phyloP scores from a whole-genome alignment of 805 yeast genomes.

The Lachancea dasiensis region DNA sequence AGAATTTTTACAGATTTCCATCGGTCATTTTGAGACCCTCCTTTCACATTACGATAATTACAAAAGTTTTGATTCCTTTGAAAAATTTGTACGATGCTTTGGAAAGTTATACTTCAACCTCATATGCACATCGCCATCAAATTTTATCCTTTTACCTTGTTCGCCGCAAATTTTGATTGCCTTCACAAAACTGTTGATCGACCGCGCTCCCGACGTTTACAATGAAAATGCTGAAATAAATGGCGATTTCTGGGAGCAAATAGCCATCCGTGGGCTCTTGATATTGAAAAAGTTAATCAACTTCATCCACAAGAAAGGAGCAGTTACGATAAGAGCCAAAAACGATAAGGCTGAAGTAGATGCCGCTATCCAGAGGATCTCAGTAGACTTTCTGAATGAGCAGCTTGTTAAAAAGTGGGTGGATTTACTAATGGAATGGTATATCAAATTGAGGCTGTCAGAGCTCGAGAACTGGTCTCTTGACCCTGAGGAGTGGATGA shows the following conservation, averaged over 20 bases:
- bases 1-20: slow-evolving; percentile 53
- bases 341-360: slow-evolving; percentile 60
- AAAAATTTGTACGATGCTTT: slow-evolving; percentile 65
- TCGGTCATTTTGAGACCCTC: slow-evolving; percentile 55
- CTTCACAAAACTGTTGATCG: slow-evolving; percentile 53
- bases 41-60: slow-evolving; percentile 48
- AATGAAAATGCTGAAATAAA: slow-evolving; percentile 44
- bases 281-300: slow-evolving; percentile 60
- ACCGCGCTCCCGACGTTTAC: slow-evolving; percentile 61
- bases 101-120: slow-evolving; percentile 66
- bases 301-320: slow-evolving; percentile 59
- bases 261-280: slow-evolving; percentile 60
- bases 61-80: slow-evolving; percentile 40
- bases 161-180: slow-evolving; percentile 56
- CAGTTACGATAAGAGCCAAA: slow-evolving; percentile 56
- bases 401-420: slow-evolving; percentile 52
- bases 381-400: slow-evolving; percentile 52
- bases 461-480: slow-evolving; percentile 77
- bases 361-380: slow-evolving; percentile 47
- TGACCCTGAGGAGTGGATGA: slow-evolving; percentile 92
- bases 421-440: slow-evolving; percentile 64
- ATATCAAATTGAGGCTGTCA: slow-evolving; percentile 62
- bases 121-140: slow-evolving; percentile 55
- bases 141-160: slow-evolving; percentile 63
- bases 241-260: slow-evolving; percentile 66